Evolutionary conservation across 768 basidiomycete genomes (phyloP), one percentile per base, ranked within the genome.

Genomic region (Naganishia antarctica): DNA sequence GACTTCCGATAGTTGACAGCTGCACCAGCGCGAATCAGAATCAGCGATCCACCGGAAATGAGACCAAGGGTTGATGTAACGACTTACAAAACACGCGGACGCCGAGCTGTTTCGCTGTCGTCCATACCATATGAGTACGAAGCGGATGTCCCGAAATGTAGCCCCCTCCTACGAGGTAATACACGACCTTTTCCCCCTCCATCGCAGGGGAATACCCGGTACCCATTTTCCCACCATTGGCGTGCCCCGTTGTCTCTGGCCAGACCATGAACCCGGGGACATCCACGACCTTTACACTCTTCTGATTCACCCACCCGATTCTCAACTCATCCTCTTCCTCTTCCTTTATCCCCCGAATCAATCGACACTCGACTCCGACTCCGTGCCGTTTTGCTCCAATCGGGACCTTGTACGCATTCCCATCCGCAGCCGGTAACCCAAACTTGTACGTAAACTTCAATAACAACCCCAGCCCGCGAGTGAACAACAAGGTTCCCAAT

Each of bases 1-100:
- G 84, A 83, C 46, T 86, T 82, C 5, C 88, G 85, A 74, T 91
- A 91, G 76, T 90, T 89, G 50, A 88, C 69, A 13, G 53, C 68
- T 74, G 48, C 82, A 82, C 82, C 26, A 46, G 15, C 28, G 16
- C 12, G 40, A 53, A 23, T 2, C 5, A 50, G 7, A 18, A 6
- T 46, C 41, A 28, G 34, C 32, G 41, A 48, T 40, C 15, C 28
- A 49, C 11, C 15, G 44, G 34, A 47, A 43, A 3, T 60, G 53
- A 63, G 65, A 68, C 11, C 8, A 9, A 2, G 32, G n/a, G 34
- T 4, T n/a, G 8, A 53, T 6, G 28, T 44, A 37, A n/a, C 1
- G 64, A 23, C 58, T 60, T 26, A 53, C 58, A 46, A 25, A 60
- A 61, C 0, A 65, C 46, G 25, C 64, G 45, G 18, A 37, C 32